These are phyloP conservation scores for Xylaria sp. DNA, from an alignment of 2,329 filamentous ascomycete genomes.

Conservation along the genomic window DNA sequence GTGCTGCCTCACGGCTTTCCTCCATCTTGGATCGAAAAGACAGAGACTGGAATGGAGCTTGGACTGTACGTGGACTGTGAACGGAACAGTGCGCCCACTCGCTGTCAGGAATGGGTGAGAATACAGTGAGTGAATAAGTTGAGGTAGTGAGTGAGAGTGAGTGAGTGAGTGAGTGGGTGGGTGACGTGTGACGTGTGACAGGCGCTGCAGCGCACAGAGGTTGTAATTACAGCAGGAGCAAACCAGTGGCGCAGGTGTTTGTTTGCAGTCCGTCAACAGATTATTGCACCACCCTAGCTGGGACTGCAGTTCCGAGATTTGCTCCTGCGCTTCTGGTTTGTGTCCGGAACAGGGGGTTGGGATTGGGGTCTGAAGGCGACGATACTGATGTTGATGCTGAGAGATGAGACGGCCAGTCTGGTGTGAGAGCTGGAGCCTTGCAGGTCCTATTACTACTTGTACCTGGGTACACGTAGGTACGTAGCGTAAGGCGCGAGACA, in stretches of 20 bases:
- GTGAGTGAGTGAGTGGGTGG: too few relatives aligned
- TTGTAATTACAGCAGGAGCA: too few relatives aligned
- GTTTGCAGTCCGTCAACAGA: background rate
- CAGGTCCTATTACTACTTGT: background rate
- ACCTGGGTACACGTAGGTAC: background rate
- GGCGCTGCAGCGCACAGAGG: background rate
- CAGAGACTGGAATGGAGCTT: constrained; percentile 7
- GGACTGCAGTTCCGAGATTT: constrained; percentile 17
- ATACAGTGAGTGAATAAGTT: background rate
- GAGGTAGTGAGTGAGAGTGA: too few relatives aligned
- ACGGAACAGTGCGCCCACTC: background rate
- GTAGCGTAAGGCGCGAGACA: background rate
- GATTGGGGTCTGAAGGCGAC: constrained; percentile 22
- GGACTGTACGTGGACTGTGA: background rate
- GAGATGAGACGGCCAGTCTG: constrained; percentile 14
- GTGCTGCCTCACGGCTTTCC: constrained; percentile 15
- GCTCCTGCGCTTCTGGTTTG: constrained; percentile 6
- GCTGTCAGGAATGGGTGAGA: constrained; percentile 9
- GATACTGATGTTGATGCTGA: constrained; percentile 11
- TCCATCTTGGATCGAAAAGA: constrained; percentile 22
- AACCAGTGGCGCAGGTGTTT: background rate
- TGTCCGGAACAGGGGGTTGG: constrained; percentile 18
- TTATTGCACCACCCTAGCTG: background rate
- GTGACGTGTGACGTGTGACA: background rate
- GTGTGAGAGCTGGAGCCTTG: constrained; percentile 18